Percentiles rank a stretch among this genome's conserved stretches.
These are phyloP conservation scores for Raddia distichophylla DNA, from an alignment of 176 grass and related monocot species.

Conservation along the genomic window DNA sequence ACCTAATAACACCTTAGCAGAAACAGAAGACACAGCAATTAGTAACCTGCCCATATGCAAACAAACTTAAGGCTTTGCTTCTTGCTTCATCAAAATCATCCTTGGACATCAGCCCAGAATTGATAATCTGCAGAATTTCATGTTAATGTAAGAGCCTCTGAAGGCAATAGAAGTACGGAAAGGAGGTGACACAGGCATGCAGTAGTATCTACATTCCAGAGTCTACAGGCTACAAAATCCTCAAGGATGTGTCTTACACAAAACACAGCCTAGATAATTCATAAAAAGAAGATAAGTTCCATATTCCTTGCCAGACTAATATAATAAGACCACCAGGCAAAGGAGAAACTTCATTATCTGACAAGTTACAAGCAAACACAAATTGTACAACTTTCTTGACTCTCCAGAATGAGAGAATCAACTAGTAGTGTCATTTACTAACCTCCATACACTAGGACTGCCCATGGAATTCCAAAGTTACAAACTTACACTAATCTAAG, in stretches of 20 bases:
- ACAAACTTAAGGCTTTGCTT: conserved; percentile 82
- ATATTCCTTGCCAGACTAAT: background rate
- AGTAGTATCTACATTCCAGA: background rate
- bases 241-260: background rate
- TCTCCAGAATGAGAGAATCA: background rate
- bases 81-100: conserved; percentile 85
- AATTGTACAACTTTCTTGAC: background rate
- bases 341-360: background rate
- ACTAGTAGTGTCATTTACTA: background rate
- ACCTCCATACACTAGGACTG: background rate
- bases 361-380: background rate
- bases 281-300: background rate
- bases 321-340: background rate
- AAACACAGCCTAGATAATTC: background rate
- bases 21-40: conserved; percentile 1
- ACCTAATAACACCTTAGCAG: conserved; percentile 20
- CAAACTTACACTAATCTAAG: background rate
- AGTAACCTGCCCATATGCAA: conserved; percentile 83
- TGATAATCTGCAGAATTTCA: conserved; percentile 65
- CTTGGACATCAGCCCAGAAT: conserved; percentile 80
- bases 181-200: background rate
- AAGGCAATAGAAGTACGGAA: background rate
- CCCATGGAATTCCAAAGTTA: background rate
- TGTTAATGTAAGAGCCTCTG: conserved; percentile 27
- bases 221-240: background rate